Percentiles rank a stretch among this genome's conserved stretches.
Evolutionary conservation across 805 yeast species (phyloP).

Genomic region (Starmera quercuum): DNA sequence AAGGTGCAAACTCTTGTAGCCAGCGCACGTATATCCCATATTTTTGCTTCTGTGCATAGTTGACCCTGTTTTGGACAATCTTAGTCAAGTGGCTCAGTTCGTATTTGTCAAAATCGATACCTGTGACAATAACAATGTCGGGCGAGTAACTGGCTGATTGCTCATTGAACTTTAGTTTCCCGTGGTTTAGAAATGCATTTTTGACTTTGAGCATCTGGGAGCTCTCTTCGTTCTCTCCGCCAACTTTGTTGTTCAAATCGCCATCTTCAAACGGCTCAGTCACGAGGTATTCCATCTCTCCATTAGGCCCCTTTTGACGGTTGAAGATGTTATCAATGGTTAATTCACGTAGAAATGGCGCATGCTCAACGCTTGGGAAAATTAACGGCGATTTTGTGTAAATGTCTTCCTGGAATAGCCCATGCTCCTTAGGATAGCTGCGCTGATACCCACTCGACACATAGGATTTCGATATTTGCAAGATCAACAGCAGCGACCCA

Average conservation of each 20-base stretch:
- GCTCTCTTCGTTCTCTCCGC: slow-evolving; percentile 19
- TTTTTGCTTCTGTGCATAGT: slow-evolving; percentile 74
- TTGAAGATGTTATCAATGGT: slow-evolving; percentile 45
- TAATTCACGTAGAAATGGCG: slow-evolving; percentile 50
- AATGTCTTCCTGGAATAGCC: slow-evolving; percentile 36
- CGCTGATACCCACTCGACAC: no score
- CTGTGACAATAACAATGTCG: slow-evolving; percentile 68
- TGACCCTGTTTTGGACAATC: slow-evolving; percentile 79
- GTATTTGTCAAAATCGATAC: slow-evolving; percentile 66
- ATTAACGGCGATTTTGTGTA: slow-evolving; percentile 46
- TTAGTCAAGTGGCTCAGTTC: slow-evolving; percentile 52
- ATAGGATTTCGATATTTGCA: slow-evolving; percentile 8
- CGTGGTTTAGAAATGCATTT: slow-evolving; percentile 57
- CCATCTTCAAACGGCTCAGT: slow-evolving; percentile 29
- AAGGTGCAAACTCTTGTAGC: slow-evolving; percentile 74
- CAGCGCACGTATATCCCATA: slow-evolving; percentile 84
- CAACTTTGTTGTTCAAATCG: slow-evolving; percentile 30
- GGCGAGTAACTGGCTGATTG: slow-evolving; percentile 32
- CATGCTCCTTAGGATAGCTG: slow-evolving; percentile 31
- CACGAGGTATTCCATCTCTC: slow-evolving; percentile 24
- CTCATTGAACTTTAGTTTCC: slow-evolving; percentile 41
- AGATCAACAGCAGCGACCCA: no score
- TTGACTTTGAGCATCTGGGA: slow-evolving; percentile 34
- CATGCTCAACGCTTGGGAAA: slow-evolving; percentile 71
- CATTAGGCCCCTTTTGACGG: slow-evolving; percentile 38